phyloP scores from a whole-genome alignment of 345 rosid genomes.

The Ricinus communis region DNA sequence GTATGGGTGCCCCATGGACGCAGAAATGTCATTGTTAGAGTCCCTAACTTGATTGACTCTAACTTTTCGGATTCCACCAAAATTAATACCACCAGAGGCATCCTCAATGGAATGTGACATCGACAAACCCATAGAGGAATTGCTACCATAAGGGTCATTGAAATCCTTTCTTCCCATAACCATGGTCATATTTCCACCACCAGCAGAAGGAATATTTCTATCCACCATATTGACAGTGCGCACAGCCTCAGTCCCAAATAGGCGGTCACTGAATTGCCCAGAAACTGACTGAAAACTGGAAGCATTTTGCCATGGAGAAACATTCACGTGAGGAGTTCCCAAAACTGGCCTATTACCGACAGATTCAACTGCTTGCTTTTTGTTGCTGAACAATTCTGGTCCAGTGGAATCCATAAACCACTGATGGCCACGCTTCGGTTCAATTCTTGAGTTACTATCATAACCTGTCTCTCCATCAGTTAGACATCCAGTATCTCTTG shows the following conservation, averaged over 20 bases:
- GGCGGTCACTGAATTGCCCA: conserved; percentile 42
- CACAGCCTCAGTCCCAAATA: conserved; percentile 44
- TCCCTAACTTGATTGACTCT: conserved; percentile 53
- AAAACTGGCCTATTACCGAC: conserved; percentile 29
- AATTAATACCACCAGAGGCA: conserved; percentile 39
- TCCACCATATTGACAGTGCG: conserved; percentile 38
- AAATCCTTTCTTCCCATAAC: conserved; percentile 41
- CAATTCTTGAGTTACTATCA: conserved; percentile 43
- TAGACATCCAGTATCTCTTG: conserved; percentile 40
- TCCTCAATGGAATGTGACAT: conserved; percentile 42
- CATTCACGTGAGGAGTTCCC: conserved; percentile 34
- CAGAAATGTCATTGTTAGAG: conserved; percentile 32
- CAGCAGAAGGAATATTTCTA: conserved; percentile 37
- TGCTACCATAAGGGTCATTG: conserved; percentile 39
- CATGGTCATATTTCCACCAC: conserved; percentile 38
- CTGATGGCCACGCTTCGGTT: conserved; percentile 55
- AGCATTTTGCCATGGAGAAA: conserved; percentile 41
- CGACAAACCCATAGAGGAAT: conserved; percentile 41
- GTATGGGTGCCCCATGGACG: conserved; percentile 30
- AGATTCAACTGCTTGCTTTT: conserved; percentile 54
- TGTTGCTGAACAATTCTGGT: conserved; percentile 47
- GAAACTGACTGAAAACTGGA: conserved; percentile 43
- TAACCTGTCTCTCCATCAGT: conserved; percentile 45
- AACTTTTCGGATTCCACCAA: conserved; percentile 55
- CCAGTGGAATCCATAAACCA: conserved; percentile 48